These are phyloP conservation scores for Scheffersomyces lignosus DNA, from an alignment of 805 yeast species.

Conservation along the genomic window DNA sequence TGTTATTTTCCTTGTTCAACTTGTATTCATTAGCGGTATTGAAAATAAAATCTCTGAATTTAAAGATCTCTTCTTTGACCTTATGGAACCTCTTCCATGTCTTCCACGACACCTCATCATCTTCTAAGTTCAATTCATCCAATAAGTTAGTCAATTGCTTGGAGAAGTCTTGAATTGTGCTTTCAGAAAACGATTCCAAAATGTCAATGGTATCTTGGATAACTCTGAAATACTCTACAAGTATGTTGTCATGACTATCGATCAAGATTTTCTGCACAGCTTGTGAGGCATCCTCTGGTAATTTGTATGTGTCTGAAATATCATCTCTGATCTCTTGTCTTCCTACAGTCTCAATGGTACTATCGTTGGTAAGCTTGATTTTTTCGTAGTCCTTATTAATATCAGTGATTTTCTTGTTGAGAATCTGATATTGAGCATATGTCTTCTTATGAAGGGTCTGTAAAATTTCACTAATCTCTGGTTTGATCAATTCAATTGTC, in stretches of 20 bases:
- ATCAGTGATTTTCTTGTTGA: slow-evolving; percentile 27
- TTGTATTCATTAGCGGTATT: slow-evolving; percentile 26
- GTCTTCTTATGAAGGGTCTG: slow-evolving; percentile 27
- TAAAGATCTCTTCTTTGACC: slow-evolving; percentile 54
- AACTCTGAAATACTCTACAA: slow-evolving; percentile 28
- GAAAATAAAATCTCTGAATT: slow-evolving; percentile 53
- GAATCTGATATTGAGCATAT: slow-evolving; percentile 28
- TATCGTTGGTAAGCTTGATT: slow-evolving; percentile 20
- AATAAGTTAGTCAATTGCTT: slow-evolving; percentile 52
- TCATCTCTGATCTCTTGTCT: slow-evolving; percentile 39
- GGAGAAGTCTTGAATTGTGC: slow-evolving; percentile 63
- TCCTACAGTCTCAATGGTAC: slow-evolving; percentile 17
- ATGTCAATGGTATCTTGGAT: slow-evolving; percentile 56
- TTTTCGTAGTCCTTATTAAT: slow-evolving; percentile 36
- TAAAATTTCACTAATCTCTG: slow-evolving; percentile 24
- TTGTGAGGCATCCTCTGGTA: slow-evolving; percentile 19
- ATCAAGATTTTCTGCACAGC: slow-evolving; percentile 25
- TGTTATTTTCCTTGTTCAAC: slow-evolving; percentile 10
- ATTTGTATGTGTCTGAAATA: slow-evolving; percentile 24
- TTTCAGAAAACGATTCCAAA: slow-evolving; percentile 73
- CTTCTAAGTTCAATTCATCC: slow-evolving; percentile 45
- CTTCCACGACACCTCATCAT: slow-evolving; percentile 21
- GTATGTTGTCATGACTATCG: slow-evolving; percentile 25
- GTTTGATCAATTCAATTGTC: slow-evolving; percentile 24
- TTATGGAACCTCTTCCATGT: slow-evolving; percentile 55